phyloP scores from a whole-genome alignment of 257 asterid species.

The Ilex asprella region DNA sequence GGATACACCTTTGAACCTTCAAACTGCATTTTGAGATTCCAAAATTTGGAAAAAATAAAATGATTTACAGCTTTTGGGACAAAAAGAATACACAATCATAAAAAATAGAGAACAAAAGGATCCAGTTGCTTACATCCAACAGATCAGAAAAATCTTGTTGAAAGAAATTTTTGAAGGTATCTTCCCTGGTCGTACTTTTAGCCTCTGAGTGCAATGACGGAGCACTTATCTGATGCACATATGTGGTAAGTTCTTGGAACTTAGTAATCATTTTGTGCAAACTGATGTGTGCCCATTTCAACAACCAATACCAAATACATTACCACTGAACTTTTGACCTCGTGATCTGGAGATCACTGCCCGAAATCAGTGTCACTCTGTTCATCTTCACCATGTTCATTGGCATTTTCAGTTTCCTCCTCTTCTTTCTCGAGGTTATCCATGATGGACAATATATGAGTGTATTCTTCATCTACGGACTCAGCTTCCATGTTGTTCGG shows the following conservation, averaged over 20 bases:
- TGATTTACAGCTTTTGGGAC: neutral
- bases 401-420: slow-evolving; percentile 60
- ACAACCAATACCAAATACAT: neutral
- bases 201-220: neutral
- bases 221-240: neutral
- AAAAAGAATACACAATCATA: neutral
- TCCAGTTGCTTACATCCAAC: slow-evolving; percentile 10
- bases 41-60: slow-evolving; percentile 4
- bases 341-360: slow-evolving; percentile 20
- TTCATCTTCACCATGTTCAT: slow-evolving; percentile 28
- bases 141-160: slow-evolving; percentile 8
- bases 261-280: neutral
- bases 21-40: slow-evolving; percentile 52
- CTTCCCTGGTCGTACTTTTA: neutral
- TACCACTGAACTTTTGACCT: slow-evolving; percentile 42
- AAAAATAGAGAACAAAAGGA: neutral
- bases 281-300: neutral
- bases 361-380: slow-evolving; percentile 23
- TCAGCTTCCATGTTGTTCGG: slow-evolving; percentile 23
- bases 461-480: slow-evolving; percentile 57
- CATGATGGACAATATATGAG: slow-evolving; percentile 44
- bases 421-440: slow-evolving; percentile 82
- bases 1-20: slow-evolving; percentile 32
- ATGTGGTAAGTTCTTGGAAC: neutral
- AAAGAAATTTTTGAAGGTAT: neutral